Evolutionary conservation across 2,329 filamentous ascomycete species (phyloP).

Genomic region (Penicillium rolfsii): DNA sequence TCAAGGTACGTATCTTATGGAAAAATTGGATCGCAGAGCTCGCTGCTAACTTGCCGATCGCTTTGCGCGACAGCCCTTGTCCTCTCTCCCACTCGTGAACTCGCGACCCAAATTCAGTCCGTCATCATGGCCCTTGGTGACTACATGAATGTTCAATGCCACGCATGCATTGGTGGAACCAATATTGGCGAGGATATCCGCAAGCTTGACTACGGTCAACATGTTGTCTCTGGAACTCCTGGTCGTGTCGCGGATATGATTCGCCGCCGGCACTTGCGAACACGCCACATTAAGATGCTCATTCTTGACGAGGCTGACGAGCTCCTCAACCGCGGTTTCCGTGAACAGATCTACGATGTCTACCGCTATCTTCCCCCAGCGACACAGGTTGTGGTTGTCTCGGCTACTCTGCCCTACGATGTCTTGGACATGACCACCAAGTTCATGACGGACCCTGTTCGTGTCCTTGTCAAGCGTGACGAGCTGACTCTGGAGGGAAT

Average conservation of each 20-base stretch:
- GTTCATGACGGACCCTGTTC: slow-evolving; percentile 99
- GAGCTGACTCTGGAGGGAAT: slow-evolving; percentile 99
- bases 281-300: slow-evolving; percentile 99
- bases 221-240: slow-evolving; percentile 96
- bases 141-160: slow-evolving; percentile 99
- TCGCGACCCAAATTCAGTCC: slow-evolving; percentile 99
- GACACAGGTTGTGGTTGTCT: slow-evolving; percentile 97
- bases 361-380: slow-evolving; percentile 98
- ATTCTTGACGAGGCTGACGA: slow-evolving; percentile 99
- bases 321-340: slow-evolving; percentile 98
- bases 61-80: slow-evolving; percentile 68
- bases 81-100: slow-evolving; percentile 89
- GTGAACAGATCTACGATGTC: slow-evolving; percentile 99
- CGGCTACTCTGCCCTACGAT: slow-evolving; percentile 98
- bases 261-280: slow-evolving; percentile 94
- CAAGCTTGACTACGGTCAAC: slow-evolving; percentile 91
- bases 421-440: slow-evolving; percentile 99
- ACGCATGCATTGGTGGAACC: slow-evolving; percentile 98
- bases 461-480: slow-evolving; percentile 99
- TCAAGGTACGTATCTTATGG: slow-evolving; percentile 57
- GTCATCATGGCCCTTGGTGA: slow-evolving; percentile 98
- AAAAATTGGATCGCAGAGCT: not conserved
- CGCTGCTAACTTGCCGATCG: slow-evolving; percentile 13
- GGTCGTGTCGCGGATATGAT: slow-evolving; percentile 99
- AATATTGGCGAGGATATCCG: slow-evolving; percentile 99